Evolutionary conservation across 441 rosid genomes (phyloP), one percentile per base, ranked within the genome.

Genomic region (Mallotus repandus): DNA sequence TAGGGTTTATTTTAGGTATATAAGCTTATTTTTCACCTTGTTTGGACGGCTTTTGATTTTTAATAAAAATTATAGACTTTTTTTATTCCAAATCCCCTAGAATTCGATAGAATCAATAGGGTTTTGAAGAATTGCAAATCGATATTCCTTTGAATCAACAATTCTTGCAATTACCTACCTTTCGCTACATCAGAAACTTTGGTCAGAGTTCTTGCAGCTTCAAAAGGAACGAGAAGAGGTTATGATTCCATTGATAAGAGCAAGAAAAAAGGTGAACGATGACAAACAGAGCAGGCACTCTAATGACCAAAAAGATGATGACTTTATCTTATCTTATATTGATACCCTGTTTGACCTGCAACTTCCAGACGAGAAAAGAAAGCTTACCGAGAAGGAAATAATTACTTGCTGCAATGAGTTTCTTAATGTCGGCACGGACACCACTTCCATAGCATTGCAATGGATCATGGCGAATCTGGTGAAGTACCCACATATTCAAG

Each of bases 391-490:
- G 53, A 35, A 6, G 0, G 89, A 86, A 56, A 69, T 84, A 0
- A 70, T 83, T 0, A 58, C 53, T 62, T 49, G 84, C 6, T 78
- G 84, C 70, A 73, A 78, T 0, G 88, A 83, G 62, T 84, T 86
- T 54, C 85, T 86, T 6, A 75, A 62, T 32, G 89, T 57, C 0
- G 86, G 88, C 0, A 84, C 85, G 0, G 89, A 86, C 32, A 83
- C 86, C 7, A 84, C 89, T 0, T 48, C 84, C 32, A 83, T 86
- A 0, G 75, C 84, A 0, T 18, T 86, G 76, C 82, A 83, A 29
- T 86, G 89, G 89, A 78, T 86, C 21, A 84, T 84, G 84, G 89
- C 85, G 16, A 81, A 84, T 76, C 59, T 84, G 71, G 83, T 79
- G 45, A 84, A 84, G 65, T 59, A 76, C 65, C 81, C 79, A n/a